A percentile compares a stretch with the other conserved stretches of the same genome.
phyloP scores from a whole-genome alignment of 2,329 filamentous ascomycete genomes.

The Bimuria novae-zelandiae region DNA sequence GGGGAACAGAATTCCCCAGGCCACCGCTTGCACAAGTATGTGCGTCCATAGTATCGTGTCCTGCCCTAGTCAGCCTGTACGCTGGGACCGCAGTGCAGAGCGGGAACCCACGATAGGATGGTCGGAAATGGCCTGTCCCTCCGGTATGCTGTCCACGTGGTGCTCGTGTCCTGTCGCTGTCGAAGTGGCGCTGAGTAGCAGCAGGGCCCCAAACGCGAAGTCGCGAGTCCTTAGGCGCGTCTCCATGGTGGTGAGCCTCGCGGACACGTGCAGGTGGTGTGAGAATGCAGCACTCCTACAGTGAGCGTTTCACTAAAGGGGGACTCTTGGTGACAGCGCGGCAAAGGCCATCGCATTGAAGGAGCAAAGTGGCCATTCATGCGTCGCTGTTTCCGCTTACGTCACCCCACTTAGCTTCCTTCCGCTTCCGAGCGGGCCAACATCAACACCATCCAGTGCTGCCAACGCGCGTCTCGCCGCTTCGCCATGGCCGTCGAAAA shows the following conservation, averaged over 20 bases:
- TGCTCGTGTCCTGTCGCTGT: conserved; percentile 52
- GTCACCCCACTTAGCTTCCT: conserved; percentile 27
- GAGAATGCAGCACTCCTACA: conserved; percentile 22
- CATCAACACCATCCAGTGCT: conserved; percentile 5
- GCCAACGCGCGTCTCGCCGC: neutral
- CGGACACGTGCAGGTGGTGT: conserved; percentile 8
- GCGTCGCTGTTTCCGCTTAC: conserved; percentile 34
- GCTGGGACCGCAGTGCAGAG: neutral
- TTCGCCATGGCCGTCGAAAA: conserved; percentile 29
- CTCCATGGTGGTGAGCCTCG: conserved; percentile 12
- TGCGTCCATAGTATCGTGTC: conserved; percentile 92
- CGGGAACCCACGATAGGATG: conserved; percentile 41
- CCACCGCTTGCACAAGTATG: conserved; percentile 83
- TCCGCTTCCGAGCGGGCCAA: conserved; percentile 1
- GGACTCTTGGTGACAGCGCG: neutral
- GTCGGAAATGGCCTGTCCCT: conserved; percentile 44
- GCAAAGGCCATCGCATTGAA: neutral
- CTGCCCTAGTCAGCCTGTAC: conserved; percentile 35
- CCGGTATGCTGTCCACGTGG: conserved; percentile 45
- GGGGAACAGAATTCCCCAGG: conserved; percentile 92
- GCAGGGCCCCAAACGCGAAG: conserved; percentile 23
- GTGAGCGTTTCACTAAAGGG: conserved; percentile 20
- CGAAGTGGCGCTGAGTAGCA: conserved; percentile 32
- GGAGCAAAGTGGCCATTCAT: conserved; percentile 18
- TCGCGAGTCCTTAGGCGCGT: conserved; percentile 17